Percentiles rank a stretch among this genome's conserved stretches.
Conservation (phyloP, 345 rosid species). For the Citrus reticulata region DNA sequence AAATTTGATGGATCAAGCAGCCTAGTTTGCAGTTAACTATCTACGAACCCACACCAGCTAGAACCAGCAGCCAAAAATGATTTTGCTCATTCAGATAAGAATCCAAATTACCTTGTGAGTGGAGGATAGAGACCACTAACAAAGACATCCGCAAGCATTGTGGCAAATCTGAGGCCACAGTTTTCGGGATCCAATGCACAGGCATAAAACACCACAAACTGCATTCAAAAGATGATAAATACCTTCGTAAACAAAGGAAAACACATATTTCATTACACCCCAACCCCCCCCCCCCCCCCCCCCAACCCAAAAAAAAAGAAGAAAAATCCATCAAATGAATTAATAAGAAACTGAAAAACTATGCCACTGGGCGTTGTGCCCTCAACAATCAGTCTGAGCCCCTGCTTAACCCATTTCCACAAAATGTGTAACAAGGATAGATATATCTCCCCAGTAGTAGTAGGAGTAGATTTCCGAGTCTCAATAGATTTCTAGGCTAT, state of each 20-base stretch:
- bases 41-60: too few relatives aligned
- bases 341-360: not conserved
- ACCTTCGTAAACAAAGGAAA: not conserved
- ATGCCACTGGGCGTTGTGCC: too few relatives aligned
- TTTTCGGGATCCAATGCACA: constrained; percentile 81
- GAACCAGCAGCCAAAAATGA: not conserved
- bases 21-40: not conserved
- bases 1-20: not conserved
- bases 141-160: constrained; percentile 47
- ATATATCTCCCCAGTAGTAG: too few relatives aligned
- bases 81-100: not conserved
- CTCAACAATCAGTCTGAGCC: too few relatives aligned
- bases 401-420: too few relatives aligned
- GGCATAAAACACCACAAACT: constrained; percentile 88
- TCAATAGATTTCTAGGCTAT: too few relatives aligned
- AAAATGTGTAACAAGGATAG: too few relatives aligned
- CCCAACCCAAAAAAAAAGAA: not conserved
- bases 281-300: too few relatives aligned
- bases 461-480: too few relatives aligned
- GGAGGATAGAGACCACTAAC: constrained; percentile 35
- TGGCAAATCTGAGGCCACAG: constrained; percentile 71
- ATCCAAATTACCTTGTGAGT: constrained; percentile 43
- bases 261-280: not conserved
- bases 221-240: constrained; percentile 27
- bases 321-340: not conserved